Evolutionary conservation across 208 protist genomes (phyloP), one percentile per base, ranked within the genome.

Genomic region (Leishmania martiniquensis): DNA sequence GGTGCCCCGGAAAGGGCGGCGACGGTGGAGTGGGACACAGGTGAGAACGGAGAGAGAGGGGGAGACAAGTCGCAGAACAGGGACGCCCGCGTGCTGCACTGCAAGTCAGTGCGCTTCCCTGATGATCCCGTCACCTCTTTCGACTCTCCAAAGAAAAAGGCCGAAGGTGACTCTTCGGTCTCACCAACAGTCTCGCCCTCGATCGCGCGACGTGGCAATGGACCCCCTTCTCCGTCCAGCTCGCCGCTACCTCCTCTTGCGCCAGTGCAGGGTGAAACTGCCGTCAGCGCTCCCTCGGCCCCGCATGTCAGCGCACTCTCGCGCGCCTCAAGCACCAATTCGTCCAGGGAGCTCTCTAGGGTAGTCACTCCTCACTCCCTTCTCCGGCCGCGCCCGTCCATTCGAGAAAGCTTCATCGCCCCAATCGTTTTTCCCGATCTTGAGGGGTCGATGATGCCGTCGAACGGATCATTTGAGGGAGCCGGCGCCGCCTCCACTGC

Each of bases 331-430:
- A 65, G 39, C 67, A 22, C 13, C 17, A 13, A 15, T 59, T 42
- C 68, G 47, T 25, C 51, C 12, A 71, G 63, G 45, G 69, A 34
- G 5, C 60, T 80, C 34, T 80, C 75, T 1, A 63, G 75, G 0
- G 47, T 84, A 29, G 71, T 84, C 20, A 84, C 80, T 25, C 80
- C 80, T 0, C 67, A 76, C 37, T 80, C 60, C 55, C 75, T 84
- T n/a, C 69, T 84, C 42, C 74, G 70, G 29, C 55, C 80, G 6
- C 52, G 80, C 12, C 52, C 69, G 22, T 79, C 75, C 45, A 84
- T 84, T 44, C 68, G 62, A 17, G 59, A 66, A 39, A 84, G 80
- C 63, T 84, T 84, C 63, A 84, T 84, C 54, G 80, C 75, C 60
- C 80, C 80, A 22, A 84, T 84, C 70, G 68, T 15, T 17, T 44